A percentile compares a stretch with the other conserved stretches of the same genome.
phyloP scores from a whole-genome alignment of 2,329 filamentous ascomycete genomes.

The Penicillium polonicum region DNA sequence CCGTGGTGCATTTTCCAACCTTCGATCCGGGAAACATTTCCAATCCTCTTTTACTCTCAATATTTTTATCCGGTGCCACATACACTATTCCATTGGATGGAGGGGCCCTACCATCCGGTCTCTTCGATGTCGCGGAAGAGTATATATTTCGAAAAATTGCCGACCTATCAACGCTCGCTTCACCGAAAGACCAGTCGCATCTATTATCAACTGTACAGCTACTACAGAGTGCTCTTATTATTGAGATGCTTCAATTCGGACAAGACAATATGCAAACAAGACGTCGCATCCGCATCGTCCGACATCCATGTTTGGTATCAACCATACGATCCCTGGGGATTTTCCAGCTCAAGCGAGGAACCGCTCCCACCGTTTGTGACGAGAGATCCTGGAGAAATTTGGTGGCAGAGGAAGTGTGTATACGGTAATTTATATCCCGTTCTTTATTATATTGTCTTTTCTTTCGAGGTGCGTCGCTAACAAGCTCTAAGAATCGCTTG shows the following conservation, averaged over 20 bases:
- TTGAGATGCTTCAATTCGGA: conserved; percentile 36
- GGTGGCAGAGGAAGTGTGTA: conserved; percentile 30
- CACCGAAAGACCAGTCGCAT: conserved; percentile 9
- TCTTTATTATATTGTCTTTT: not conserved
- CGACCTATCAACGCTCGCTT: conserved; percentile 17
- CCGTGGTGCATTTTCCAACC: conserved; percentile 33
- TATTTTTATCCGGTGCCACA: conserved; percentile 30
- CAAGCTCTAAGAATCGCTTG: conserved; percentile 22
- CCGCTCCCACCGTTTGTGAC: conserved; percentile 14
- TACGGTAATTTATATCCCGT: conserved; percentile 16
- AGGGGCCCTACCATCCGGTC: conserved; percentile 15
- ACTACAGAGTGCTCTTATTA: conserved; percentile 31
- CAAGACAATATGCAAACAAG: conserved; percentile 29
- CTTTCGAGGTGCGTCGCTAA: not conserved
- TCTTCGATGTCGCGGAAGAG: conserved; percentile 33
- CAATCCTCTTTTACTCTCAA: conserved; percentile 27
- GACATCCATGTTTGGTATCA: conserved; percentile 33
- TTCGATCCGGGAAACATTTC: conserved; percentile 30
- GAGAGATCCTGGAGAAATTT: conserved; percentile 24
- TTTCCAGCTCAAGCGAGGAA: conserved; percentile 26
- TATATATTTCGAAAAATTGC: conserved; percentile 31
- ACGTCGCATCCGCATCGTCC: conserved; percentile 33
- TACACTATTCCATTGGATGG: conserved; percentile 26
- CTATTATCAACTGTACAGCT: conserved; percentile 22
- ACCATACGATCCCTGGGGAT: conserved; percentile 31